phyloP scores from a whole-genome alignment of 495 filamentous ascomycete species.

The Rhypophila decipiens region DNA sequence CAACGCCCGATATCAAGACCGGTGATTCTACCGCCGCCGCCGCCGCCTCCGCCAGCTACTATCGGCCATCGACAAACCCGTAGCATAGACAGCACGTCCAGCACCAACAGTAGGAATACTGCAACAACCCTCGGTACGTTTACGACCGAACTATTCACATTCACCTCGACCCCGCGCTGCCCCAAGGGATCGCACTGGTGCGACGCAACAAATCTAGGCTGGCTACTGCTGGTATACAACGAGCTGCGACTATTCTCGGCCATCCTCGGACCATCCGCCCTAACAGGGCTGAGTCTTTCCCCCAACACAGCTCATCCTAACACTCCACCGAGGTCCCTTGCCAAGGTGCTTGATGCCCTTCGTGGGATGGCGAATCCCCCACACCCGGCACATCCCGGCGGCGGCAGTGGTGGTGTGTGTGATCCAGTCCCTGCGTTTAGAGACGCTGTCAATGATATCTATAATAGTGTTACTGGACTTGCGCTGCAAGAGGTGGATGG shows the following conservation, averaged over 20 bases:
- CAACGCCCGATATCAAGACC: neutral
- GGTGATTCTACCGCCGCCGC: neutral
- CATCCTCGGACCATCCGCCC: neutral
- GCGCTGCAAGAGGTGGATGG: conserved; percentile 28
- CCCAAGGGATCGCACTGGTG: conserved; percentile 29
- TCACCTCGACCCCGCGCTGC: conserved; percentile 23
- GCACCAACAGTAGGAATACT: neutral
- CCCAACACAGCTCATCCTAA: neutral
- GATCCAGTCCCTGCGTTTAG: conserved; percentile 34
- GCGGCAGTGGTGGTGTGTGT: conserved; percentile 24
- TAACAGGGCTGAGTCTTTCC: neutral
- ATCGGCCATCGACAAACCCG: too few relatives aligned
- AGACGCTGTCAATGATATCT: conserved; percentile 31
- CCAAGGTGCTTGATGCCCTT: conserved; percentile 25
- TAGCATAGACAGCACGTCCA: neutral
- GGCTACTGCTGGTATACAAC: conserved; percentile 34
- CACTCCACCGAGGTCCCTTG: conserved; percentile 18
- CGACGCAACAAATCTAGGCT: conserved; percentile 38
- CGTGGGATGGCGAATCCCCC: conserved; percentile 27
- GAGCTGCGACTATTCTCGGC: conserved; percentile 25
- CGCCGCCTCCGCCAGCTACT: neutral
- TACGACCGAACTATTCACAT: neutral
- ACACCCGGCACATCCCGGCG: conserved; percentile 20
- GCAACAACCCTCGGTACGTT: neutral
- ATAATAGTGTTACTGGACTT: conserved; percentile 31